These are phyloP conservation scores for Rubia yunnanensis DNA, from an alignment of 257 asterid genomes.

Conservation along the genomic window DNA sequence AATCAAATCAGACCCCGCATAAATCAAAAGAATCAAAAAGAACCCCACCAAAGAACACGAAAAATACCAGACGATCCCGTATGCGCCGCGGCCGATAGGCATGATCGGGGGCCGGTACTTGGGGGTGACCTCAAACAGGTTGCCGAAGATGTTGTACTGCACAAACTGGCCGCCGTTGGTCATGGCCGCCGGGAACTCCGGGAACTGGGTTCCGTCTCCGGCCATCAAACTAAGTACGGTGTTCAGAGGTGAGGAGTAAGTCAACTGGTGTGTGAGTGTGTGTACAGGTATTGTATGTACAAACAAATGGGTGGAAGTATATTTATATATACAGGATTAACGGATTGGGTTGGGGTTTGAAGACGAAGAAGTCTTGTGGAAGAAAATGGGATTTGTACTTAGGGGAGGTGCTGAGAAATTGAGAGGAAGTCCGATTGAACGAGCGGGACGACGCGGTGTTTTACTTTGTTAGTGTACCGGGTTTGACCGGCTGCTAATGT, in stretches of 20 bases:
- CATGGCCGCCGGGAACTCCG: constrained; percentile 58
- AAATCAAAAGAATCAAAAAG: neutral
- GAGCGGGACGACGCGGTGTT: neutral
- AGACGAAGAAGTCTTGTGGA: neutral
- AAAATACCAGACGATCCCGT: constrained; percentile 85
- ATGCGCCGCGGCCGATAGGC: constrained; percentile 99
- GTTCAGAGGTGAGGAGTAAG: neutral
- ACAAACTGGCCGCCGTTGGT: constrained; percentile 72
- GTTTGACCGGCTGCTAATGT: neutral
- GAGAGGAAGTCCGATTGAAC: constrained; percentile 1
- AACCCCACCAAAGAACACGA: neutral
- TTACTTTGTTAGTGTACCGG: neutral
- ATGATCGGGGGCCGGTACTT: constrained; percentile 84
- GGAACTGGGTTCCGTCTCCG: constrained; percentile 44
- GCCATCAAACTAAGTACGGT: too few species aligned
- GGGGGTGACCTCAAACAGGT: constrained; percentile 60
- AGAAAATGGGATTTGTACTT: neutral
- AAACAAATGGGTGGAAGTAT: neutral
- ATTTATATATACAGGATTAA: neutral
- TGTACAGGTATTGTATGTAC: neutral
- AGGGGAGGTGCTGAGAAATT: neutral
- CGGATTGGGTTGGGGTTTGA: neutral
- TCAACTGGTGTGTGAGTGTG: neutral
- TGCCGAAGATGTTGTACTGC: constrained; percentile 69
- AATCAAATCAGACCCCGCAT: neutral